Evolutionary conservation across 2,329 filamentous ascomycete species (phyloP), one percentile per base, ranked within the genome.

Genomic region (Cryoendolithus antarcticus): DNA sequence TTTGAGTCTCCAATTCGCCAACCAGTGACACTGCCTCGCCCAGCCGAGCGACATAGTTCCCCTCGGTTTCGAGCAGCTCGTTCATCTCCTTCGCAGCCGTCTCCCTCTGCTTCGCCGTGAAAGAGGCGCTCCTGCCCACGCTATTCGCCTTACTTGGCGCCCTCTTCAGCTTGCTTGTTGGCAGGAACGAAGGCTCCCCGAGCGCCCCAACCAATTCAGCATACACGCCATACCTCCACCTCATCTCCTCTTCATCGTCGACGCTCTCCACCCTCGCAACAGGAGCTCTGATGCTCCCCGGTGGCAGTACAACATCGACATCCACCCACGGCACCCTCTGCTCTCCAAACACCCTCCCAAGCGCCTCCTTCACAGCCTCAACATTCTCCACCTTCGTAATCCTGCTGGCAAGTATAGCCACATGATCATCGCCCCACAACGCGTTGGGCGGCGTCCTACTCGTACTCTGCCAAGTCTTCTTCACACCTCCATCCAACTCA

Each of bases 1-100:
- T 88, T 45, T 93, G 83, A 39, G 77, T 75, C 19, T 86, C 86
- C 24, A 95, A 77, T 43, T 80, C 76, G 46, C 82, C 77, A 32
- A 94, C 82, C 43, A 98, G 64, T 48, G 91, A 83, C 44, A 83
- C 76, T 41, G 98, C 64, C 60, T 96, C 95, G 10, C 38, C 39
- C 32, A 58, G 33, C 6, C 54, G 49, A 51, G 74, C 72, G 32
- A 98, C 86, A 61, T 96, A 98, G 59, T 85, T 80, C 57, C 91
- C 86, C 59, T 98, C 91, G 0, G 91, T 98, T 53, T 93, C 84
- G 28, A 95, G 75, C 43, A 96, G 65, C 59, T 98, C 91, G 42
- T 76, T 79, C 70, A 98, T 79, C 59, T 94, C 89, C 61, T 88
- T 81, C 31, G 88, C 77, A 48, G 95, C 66, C 38, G 82, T 82